phyloP scores from a whole-genome alignment of 306 rosid genomes.

The Fagus crenata region DNA sequence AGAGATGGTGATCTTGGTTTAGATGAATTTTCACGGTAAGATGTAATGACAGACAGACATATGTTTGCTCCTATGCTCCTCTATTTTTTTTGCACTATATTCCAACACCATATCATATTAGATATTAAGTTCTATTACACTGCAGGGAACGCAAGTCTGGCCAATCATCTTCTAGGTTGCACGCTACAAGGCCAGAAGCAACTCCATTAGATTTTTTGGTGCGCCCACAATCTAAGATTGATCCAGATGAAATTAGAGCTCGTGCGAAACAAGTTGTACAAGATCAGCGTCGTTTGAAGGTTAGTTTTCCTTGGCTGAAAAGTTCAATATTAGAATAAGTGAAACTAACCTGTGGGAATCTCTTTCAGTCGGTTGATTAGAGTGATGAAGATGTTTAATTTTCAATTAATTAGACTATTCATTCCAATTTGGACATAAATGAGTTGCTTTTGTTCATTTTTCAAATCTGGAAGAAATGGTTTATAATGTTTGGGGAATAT shows the following conservation, averaged over 20 bases:
- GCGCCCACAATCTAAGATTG: constrained; percentile 92
- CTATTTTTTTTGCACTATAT: neutral
- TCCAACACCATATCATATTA: neutral
- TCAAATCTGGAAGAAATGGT: neutral
- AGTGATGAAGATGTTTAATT: neutral
- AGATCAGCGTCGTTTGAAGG: constrained; percentile 94
- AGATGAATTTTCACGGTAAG: constrained; percentile 87
- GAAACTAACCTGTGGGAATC: neutral
- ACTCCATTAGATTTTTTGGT: constrained; percentile 91
- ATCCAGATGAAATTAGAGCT: constrained; percentile 91
- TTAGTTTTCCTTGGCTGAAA: constrained; percentile 29
- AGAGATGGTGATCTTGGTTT: constrained; percentile 94
- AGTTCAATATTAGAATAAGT: neutral
- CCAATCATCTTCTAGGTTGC: constrained; percentile 78
- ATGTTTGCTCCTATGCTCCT: neutral
- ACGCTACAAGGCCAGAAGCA: constrained; percentile 89
- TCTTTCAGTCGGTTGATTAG: neutral
- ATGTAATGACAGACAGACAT: constrained; percentile 18
- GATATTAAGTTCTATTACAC: constrained; percentile 20
- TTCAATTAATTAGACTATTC: neutral
- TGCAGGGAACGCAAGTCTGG: constrained; percentile 83
- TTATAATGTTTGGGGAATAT: neutral
- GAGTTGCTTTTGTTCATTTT: neutral
- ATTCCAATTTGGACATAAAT: neutral
- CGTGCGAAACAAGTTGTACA: constrained; percentile 75